Evolutionary conservation across 1,284 basidiomycete genomes (phyloP), one percentile per base, ranked within the genome.

Genomic region (Macrocystidia cucumis): DNA sequence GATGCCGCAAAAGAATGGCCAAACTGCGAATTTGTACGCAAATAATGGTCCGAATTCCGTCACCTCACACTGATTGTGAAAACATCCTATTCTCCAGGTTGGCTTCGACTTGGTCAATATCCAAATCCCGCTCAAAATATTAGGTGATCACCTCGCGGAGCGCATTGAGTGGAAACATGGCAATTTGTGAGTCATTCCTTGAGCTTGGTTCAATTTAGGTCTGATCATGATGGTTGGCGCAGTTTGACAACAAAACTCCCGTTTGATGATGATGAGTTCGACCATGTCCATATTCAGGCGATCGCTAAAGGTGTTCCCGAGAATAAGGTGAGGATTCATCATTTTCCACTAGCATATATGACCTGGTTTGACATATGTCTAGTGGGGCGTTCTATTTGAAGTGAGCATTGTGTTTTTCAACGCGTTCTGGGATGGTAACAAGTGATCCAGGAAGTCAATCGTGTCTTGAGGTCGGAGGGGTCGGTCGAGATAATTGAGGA

Each of bases 181-280:
- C 13, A 86, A 86, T 47, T 81, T 86, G 82, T 84, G 50, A 45
- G 75, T 59, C 9, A 40, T 41, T 31, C 23, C 31, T 17, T 16
- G 1, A 13, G 14, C 9, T 18, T 4, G 17, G 12, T 9, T 13
- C 17, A n/a, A 8, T 19, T 16, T 18, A 11, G 9, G 21, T n/a
- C 12, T 11, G 9, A 30, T 20, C 7, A 7, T 18, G 26, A 19
- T 26, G 7, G 12, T 23, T 30, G n/a, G 16, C 18, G 29, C 43
- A 86, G 83, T 54, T 54, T 86, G 44, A 79, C 81, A 25, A 81
- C 72, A 6, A 78, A 68, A 45, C 62, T 86, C 9, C 83, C 83
- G 1, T 86, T 85, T 47, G 79, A 83, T 11, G 83, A 86, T 39
- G 79, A 85, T 41, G 72, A 80, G 45, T 86, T 86, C 42, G 83